These are phyloP conservation scores for Metroxylon sagu DNA, from an alignment of 176 grass and related monocot species.

Conservation along the genomic window DNA sequence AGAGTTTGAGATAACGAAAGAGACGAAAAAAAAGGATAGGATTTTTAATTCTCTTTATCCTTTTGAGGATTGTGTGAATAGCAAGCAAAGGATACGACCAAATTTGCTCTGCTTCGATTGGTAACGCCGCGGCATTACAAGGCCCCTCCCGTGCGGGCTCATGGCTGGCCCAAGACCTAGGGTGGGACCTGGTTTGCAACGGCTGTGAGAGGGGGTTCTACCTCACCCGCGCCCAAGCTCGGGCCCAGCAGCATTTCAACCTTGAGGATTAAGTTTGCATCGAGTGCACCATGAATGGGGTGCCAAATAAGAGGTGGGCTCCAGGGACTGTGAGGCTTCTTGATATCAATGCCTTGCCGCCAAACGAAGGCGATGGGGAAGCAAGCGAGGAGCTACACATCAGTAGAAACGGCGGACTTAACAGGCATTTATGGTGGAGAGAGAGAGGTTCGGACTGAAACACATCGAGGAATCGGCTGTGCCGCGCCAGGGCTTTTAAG, in stretches of 20 bases:
- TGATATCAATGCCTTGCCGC: slow-evolving; percentile 75
- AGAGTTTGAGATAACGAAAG: no score
- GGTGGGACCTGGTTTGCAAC: slow-evolving; percentile 65
- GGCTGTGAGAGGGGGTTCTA: slow-evolving; percentile 91
- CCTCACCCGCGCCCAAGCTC: slow-evolving; percentile 38
- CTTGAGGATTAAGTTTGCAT: slow-evolving; percentile 82
- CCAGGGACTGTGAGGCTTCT: slow-evolving; percentile 38
- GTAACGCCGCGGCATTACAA: no score
- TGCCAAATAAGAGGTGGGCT: slow-evolving; percentile 56
- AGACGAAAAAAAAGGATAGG: no score
- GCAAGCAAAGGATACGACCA: no score
- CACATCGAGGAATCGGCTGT: no score
- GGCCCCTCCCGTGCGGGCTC: slow-evolving; percentile 29
- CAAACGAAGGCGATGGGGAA: slow-evolving; percentile 37
- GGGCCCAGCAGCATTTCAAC: slow-evolving; percentile 27
- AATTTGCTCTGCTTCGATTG: no score
- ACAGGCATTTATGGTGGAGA: slow-evolving; percentile 60
- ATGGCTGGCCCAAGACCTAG: slow-evolving; percentile 31
- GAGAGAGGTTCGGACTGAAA: no score
- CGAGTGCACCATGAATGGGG: slow-evolving; percentile 58
- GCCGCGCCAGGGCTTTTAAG: no score
- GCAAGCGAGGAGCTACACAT: not conserved
- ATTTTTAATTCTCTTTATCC: no score
- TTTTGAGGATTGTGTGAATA: no score
- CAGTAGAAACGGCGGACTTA: slow-evolving; percentile 4